Evolutionary conservation across 2,329 filamentous ascomycete genomes (phyloP).

Genomic region (Moelleriella libera): DNA sequence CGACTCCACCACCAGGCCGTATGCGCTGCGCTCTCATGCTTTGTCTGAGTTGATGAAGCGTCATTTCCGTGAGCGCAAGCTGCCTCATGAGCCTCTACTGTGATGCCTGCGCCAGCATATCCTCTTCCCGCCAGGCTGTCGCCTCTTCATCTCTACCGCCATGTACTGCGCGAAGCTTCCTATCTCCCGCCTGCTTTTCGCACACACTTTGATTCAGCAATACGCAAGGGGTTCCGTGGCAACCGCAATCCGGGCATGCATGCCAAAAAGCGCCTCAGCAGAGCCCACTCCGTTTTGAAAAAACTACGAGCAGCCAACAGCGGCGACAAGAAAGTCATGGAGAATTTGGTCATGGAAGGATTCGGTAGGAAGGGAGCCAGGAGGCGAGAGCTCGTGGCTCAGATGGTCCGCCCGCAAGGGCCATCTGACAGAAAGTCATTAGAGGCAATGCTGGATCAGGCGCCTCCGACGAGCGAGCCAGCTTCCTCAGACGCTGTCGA

Average conservation of each 20-base stretch:
- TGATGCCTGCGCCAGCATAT: constrained; percentile 15
- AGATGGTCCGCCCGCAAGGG: constrained; percentile 21
- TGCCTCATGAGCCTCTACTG: background rate
- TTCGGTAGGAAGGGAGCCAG: constrained; percentile 40
- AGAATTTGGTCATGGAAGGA: constrained; percentile 28
- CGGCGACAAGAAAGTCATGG: constrained; percentile 33
- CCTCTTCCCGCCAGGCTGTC: constrained; percentile 11
- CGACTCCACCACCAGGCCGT: too few relatives aligned
- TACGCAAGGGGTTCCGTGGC: constrained; percentile 31
- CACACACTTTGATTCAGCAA: constrained; percentile 24
- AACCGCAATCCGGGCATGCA: constrained; percentile 16
- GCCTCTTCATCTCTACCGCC: constrained; percentile 34
- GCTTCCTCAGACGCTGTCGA: background rate
- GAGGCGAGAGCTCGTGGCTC: constrained; percentile 30
- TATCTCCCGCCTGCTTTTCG: constrained; percentile 43
- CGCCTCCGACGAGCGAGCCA: background rate
- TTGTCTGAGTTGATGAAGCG: too few relatives aligned
- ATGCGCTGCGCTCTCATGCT: too few relatives aligned
- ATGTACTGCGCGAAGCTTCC: constrained; percentile 44
- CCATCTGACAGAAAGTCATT: constrained; percentile 27
- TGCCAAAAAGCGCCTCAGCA: constrained; percentile 17
- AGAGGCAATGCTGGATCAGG: constrained; percentile 14
- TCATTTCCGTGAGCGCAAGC: too few relatives aligned
- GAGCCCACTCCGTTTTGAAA: constrained; percentile 28
- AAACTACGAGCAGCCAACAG: constrained; percentile 37